A percentile compares a stretch with the other conserved stretches of the same genome.
These are phyloP conservation scores for Flaveria ramosissima DNA, from an alignment of 129 eudicot species.

Conservation along the genomic window DNA sequence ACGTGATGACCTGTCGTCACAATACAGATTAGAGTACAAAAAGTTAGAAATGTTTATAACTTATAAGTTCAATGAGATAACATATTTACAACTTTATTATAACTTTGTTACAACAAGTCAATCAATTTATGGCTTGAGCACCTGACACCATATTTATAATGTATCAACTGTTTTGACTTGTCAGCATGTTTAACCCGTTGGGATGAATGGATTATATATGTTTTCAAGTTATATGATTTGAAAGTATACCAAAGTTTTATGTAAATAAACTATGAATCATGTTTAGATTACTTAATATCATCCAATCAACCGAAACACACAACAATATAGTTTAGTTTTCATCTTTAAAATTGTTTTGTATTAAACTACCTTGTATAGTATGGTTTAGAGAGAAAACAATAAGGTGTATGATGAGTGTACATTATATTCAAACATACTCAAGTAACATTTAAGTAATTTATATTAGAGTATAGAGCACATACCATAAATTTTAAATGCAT, in stretches of 20 bases:
- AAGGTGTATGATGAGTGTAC: too few species aligned
- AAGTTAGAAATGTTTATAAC: neutral
- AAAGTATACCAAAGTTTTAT: neutral
- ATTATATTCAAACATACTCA: neutral
- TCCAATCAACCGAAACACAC: too few species aligned
- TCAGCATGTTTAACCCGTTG: neutral
- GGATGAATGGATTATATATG: neutral
- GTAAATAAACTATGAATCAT: too few species aligned
- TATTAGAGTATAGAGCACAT: neutral
- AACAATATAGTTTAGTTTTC: too few species aligned
- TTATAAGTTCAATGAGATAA: neutral
- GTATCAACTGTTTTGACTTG: neutral
- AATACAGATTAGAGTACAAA: neutral
- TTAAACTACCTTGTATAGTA: too few species aligned
- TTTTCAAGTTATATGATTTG: neutral
- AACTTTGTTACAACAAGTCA: neutral
- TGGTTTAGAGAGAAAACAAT: too few species aligned
- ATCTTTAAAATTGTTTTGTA: too few species aligned
- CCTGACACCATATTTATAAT: neutral
- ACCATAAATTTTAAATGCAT: slow-evolving; percentile 7
- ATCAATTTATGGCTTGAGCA: neutral
- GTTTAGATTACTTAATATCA: too few species aligned
- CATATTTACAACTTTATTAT: neutral
- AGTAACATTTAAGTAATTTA: neutral
- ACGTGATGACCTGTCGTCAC: neutral